A percentile compares a stretch with the other conserved stretches of the same genome.
phyloP scores from a whole-genome alignment of 2,329 filamentous ascomycete species.

The Byssochlamys sp. region DNA sequence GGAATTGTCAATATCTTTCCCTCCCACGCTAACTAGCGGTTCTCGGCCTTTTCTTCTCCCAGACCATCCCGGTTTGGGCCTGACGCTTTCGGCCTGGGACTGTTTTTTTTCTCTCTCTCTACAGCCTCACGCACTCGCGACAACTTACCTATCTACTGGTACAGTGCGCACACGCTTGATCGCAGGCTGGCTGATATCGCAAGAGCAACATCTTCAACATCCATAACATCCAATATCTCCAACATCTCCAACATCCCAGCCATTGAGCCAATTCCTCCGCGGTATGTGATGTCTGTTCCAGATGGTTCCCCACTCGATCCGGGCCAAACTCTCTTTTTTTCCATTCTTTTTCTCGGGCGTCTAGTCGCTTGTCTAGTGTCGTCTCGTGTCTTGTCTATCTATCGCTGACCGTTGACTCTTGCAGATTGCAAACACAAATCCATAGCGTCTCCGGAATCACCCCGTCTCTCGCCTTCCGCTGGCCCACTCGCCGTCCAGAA shows the following conservation, averaged over 20 bases:
- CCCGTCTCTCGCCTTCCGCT: background rate
- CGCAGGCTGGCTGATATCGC: no score
- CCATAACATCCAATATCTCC: no score
- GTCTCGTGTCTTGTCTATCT: background rate
- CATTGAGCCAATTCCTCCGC: background rate
- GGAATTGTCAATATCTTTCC: background rate
- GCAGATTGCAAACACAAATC: constrained; percentile 1
- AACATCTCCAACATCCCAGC: background rate
- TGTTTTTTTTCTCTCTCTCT: background rate
- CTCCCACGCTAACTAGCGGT: background rate
- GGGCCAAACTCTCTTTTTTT: background rate
- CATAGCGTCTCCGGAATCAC: background rate
- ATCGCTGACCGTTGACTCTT: constrained; percentile 2
- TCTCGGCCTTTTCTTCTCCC: background rate
- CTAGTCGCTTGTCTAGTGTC: background rate
- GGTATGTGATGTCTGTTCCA: background rate
- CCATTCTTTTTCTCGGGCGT: background rate
- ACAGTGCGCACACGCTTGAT: no score
- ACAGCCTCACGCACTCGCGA: background rate
- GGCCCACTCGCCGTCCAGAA: background rate
- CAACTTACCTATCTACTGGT: no score
- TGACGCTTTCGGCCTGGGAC: background rate
- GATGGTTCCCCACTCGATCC: background rate
- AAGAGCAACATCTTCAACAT: no score
- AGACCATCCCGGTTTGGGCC: background rate